Evolutionary conservation across 345 rosid species (phyloP).

Genomic region (Barbarea vulgaris): DNA sequence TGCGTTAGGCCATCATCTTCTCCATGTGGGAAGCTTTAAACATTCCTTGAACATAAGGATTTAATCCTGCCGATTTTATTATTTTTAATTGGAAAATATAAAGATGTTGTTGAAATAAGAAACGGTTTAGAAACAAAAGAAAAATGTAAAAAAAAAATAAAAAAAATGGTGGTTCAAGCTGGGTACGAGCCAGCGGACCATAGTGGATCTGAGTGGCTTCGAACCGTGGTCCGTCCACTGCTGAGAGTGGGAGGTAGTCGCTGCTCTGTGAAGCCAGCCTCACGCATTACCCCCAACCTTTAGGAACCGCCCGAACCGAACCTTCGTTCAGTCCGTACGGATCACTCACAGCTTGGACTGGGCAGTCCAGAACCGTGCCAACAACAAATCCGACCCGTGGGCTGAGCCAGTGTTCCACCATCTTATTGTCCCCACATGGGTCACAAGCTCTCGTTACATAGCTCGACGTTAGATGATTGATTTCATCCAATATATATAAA

Average conservation of each 20-base stretch:
- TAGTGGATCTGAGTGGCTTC: neutral
- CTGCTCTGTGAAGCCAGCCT: too few relatives aligned
- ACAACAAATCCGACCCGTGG: neutral
- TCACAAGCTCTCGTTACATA: neutral
- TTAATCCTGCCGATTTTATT: slow-evolving; percentile 23
- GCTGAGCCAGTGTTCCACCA: neutral
- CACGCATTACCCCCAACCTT: neutral
- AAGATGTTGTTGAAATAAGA: neutral
- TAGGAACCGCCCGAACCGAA: neutral
- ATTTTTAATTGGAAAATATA: neutral
- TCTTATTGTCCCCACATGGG: neutral
- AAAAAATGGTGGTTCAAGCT: slow-evolving; percentile 11
- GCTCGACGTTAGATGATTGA: neutral
- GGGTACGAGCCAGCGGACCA: neutral
- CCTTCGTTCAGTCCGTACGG: neutral
- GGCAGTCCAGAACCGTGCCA: neutral
- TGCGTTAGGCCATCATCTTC: slow-evolving; percentile 64
- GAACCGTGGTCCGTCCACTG: neutral
- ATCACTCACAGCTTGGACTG: slow-evolving; percentile 9
- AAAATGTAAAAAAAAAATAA: neutral
- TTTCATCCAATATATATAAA: neutral
- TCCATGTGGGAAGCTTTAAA: slow-evolving; percentile 73
- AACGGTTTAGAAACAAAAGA: neutral
- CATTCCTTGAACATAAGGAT: slow-evolving; percentile 56
- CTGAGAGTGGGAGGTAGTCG: neutral